phyloP scores from a whole-genome alignment of 2,329 filamentous ascomycete species.

The Orbilia ellipsospora region DNA sequence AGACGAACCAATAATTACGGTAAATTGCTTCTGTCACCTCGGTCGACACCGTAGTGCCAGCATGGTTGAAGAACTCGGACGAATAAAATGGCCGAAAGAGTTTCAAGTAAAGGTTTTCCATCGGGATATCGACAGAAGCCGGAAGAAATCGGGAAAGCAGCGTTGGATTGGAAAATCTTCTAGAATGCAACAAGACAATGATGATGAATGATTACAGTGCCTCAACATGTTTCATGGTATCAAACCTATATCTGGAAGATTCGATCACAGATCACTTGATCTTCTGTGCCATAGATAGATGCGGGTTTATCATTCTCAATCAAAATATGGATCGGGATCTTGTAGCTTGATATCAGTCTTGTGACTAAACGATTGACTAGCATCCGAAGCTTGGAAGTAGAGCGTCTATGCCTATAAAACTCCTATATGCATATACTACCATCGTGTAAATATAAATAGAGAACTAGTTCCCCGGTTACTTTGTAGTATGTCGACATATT shows the following conservation, averaged over 20 bases:
- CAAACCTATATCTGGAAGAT: neutral
- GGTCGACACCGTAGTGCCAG: constrained; percentile 49
- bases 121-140: constrained; percentile 46
- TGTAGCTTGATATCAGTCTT: neutral
- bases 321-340: neutral
- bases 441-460: no score
- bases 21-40: constrained; percentile 52
- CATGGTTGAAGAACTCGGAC: constrained; percentile 46
- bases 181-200: constrained; percentile 23
- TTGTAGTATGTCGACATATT: no score
- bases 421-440: no score
- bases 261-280: neutral
- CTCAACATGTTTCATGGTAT: no score
- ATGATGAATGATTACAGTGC: constrained; percentile 5
- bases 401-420: no score
- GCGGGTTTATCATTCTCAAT: neutral
- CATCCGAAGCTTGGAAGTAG: no score
- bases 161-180: constrained; percentile 27
- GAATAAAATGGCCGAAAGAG: constrained; percentile 41
- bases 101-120: constrained; percentile 33
- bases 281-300: neutral
- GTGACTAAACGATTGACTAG: no score
- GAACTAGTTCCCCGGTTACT: no score
- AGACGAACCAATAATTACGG: constrained; percentile 13
- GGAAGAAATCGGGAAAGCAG: constrained; percentile 27